Evolutionary conservation across 768 basidiomycete species (phyloP), one percentile per base, ranked within the genome.

Genomic region (Phlebiopsis flavidoalba): DNA sequence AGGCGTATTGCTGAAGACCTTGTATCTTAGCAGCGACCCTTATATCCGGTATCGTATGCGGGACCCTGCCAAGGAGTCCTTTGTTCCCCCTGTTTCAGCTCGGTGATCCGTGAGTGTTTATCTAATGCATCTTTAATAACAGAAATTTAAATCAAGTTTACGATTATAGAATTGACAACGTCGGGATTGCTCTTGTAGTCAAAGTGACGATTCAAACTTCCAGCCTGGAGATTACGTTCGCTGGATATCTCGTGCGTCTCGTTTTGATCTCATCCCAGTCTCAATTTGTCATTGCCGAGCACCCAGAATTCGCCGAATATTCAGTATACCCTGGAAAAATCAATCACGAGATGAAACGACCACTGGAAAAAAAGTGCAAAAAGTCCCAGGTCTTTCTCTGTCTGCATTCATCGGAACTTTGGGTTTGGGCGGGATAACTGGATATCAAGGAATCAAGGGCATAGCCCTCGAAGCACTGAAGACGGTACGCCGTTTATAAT

Each of bases 371-470:
- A 62, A 62, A 24, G 10, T 62, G 3, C 24, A 59, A 17, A 48
- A 40, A 14, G 8, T 35, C 1, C 52, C 56, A 3, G 53, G 48
- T 15, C 5, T 59, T 8, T 43, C 61, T 22, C 36, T 35, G 6
- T 53, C 61, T 21, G 19, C 35, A 8, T 59, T 59, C 33, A 14
- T 31, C 1, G 61, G 61, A 4, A 47, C 52, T 5, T 21, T 62
- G 3, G 61, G 61, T 11, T 33, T 43, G 46, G 43, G 56, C 59
- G 71, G 67, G 12, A 60, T 63, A 54, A 72, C 68, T 3, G 70
- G 67, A 22, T 74, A 66, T 60, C 63, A 59, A 57, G 71, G 57
- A 19, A 81, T 78, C 73, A 82, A 69, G 77, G 62, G 69, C 49
- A 67, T 71, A 53, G 63, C 69, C 7, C 47, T 26, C 8, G 62